phyloP scores from a whole-genome alignment of 768 basidiomycete genomes.

The Cantharellus anzutake region DNA sequence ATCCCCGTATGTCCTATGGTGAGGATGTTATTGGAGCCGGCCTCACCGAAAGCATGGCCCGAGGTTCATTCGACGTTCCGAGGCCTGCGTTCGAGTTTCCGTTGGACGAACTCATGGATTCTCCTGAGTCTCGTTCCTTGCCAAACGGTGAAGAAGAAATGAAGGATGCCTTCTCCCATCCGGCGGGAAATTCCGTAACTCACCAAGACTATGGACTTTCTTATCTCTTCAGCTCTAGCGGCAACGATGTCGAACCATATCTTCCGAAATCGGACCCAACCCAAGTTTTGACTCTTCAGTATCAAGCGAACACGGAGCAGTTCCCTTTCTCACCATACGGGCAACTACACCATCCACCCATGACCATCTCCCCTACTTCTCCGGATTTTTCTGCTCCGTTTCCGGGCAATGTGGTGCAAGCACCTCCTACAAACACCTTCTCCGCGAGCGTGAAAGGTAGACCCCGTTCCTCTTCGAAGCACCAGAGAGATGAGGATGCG shows the following conservation, averaged over 20 bases:
- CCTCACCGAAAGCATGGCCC: not conserved
- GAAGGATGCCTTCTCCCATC: not conserved
- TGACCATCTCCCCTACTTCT: not conserved
- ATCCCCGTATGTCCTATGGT: slow-evolving; percentile 47
- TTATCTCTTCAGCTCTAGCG: no score
- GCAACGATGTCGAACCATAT: no score
- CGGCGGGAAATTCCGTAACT: not conserved
- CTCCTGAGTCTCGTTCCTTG: slow-evolving; percentile 18
- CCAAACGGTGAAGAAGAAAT: not conserved
- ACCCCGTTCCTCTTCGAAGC: not conserved
- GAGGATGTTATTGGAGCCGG: slow-evolving; percentile 30
- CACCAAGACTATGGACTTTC: no score
- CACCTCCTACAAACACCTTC: not conserved
- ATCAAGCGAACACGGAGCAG: not conserved
- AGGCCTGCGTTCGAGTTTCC: slow-evolving; percentile 75
- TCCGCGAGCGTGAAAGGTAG: not conserved
- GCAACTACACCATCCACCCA: not conserved
- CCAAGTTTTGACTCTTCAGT: no score
- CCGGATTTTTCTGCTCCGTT: not conserved
- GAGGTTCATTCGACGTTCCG: slow-evolving; percentile 32
- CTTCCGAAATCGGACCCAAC: no score
- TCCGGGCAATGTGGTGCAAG: not conserved
- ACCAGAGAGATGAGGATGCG: not conserved
- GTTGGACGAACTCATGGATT: slow-evolving; percentile 59
- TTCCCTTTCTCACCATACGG: not conserved